phyloP scores from a whole-genome alignment of 192 early-diverging fungal genomes.

The Geosiphon pyriformis region DNA sequence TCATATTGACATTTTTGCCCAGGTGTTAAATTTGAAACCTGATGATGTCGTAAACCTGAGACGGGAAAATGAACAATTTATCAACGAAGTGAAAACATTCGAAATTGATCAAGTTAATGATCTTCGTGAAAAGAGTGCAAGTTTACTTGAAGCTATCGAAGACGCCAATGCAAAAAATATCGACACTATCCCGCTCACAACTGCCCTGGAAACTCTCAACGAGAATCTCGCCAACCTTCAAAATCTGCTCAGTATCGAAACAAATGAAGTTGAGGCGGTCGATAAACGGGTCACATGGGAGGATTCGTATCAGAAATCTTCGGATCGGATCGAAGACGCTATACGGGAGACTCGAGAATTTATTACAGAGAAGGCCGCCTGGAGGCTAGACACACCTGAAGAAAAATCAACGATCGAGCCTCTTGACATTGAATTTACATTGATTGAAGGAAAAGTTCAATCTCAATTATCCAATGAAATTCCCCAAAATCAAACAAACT shows the following conservation, averaged over 20 bases:
- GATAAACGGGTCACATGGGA: slow-evolving; percentile 16
- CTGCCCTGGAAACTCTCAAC: neutral
- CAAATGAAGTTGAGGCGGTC: slow-evolving; percentile 12
- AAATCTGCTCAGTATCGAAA: neutral
- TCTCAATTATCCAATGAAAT: neutral
- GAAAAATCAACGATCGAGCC: neutral
- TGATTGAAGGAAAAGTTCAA: slow-evolving; percentile 11
- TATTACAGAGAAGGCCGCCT: slow-evolving; percentile 7
- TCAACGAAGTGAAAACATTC: neutral
- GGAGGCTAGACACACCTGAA: slow-evolving; percentile 15
- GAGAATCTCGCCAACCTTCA: neutral
- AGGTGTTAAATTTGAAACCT: neutral
- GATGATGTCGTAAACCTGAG: neutral
- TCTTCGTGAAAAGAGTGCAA: neutral
- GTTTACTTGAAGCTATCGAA: neutral
- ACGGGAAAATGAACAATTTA: neutral
- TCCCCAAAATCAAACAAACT: neutral
- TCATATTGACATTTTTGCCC: slow-evolving; percentile 5
- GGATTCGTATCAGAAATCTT: slow-evolving; percentile 7
- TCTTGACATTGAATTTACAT: slow-evolving; percentile 3
- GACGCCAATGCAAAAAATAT: neutral
- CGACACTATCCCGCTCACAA: neutral
- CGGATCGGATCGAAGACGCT: neutral
- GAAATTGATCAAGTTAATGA: neutral
- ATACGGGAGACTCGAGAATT: neutral